Evolutionary conservation across 371 early-diverging fungal genomes (phyloP).

Genomic region (Zopfochytrium polystomum): DNA sequence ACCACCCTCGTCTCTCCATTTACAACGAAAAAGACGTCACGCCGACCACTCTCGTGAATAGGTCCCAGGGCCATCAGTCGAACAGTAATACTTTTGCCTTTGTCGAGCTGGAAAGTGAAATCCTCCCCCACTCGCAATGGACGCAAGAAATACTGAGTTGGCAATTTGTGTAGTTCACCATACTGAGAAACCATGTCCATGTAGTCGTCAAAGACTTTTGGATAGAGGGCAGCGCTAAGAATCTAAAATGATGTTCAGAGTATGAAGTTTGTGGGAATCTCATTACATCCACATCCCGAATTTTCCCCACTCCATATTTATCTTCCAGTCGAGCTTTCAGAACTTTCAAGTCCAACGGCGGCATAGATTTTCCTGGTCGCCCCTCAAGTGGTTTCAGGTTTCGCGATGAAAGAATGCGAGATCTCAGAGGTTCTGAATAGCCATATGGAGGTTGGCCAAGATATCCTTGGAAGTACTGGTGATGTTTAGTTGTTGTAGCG

Average conservation of each 20-base stretch:
- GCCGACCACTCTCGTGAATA: constrained; percentile 67
- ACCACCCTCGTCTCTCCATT: constrained; percentile 92
- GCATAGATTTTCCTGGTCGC: constrained; percentile 77
- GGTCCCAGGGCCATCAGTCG: constrained; percentile 87
- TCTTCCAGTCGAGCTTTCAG: constrained; percentile 70
- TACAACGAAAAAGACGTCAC: constrained; percentile 92
- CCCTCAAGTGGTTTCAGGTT: constrained; percentile 72
- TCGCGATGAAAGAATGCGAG: constrained; percentile 64
- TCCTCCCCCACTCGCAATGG: constrained; percentile 86
- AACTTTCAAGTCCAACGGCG: constrained; percentile 71
- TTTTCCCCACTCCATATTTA: constrained; percentile 66
- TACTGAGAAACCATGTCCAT: constrained; percentile 58
- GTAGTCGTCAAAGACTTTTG: constrained; percentile 87
- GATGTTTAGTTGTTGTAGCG: not conserved
- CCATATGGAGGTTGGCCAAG: constrained; percentile 92
- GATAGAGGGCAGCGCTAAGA: constrained; percentile 79
- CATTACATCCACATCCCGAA: constrained; percentile 76
- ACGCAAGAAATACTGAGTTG: constrained; percentile 85
- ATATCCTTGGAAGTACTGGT: constrained; percentile 84
- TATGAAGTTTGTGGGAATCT: constrained; percentile 32
- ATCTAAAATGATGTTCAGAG: constrained; percentile 26
- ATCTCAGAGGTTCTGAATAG: constrained; percentile 86
- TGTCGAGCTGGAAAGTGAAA: constrained; percentile 78
- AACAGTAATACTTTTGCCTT: constrained; percentile 68
- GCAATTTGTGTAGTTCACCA: constrained; percentile 82